Conservation (phyloP, 2,329 filamentous ascomycete species). For the Aspergillus bombycis region DNA sequence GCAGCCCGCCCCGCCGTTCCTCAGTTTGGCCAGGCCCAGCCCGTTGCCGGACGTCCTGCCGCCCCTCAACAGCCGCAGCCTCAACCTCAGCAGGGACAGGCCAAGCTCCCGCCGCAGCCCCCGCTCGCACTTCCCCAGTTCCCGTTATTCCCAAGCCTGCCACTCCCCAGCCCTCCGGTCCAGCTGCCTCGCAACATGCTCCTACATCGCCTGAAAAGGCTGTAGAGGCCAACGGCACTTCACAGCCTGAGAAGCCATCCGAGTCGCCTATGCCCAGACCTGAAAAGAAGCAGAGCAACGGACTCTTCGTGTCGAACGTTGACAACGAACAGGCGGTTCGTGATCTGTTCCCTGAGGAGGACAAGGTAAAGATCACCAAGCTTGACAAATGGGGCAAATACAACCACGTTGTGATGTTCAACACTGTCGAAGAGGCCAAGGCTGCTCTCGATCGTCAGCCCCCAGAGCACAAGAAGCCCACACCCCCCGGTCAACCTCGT, state of each 20-base stretch:
- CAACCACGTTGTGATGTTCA: conserved; percentile 82
- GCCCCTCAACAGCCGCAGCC: conserved; percentile 30
- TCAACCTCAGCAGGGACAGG: conserved; percentile 33
- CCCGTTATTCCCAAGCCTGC: conserved; percentile 46
- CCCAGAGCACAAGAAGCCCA: conserved; percentile 73
- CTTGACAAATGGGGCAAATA: conserved; percentile 71
- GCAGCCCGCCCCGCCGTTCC: conserved; percentile 40
- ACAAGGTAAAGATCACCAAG: conserved; percentile 77
- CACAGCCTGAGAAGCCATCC: conserved; percentile 46
- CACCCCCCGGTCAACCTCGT: conserved; percentile 68
- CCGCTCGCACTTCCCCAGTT: conserved; percentile 44
- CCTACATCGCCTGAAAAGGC: conserved; percentile 53
- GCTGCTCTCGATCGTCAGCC: conserved; percentile 74
- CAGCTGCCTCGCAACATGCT: conserved; percentile 46
- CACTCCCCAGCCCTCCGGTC: conserved; percentile 41
- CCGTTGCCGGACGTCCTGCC: conserved; percentile 30
- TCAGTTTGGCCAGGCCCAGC: conserved; percentile 47
- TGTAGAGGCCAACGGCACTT: conserved; percentile 56
- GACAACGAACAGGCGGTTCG: conserved; percentile 81
- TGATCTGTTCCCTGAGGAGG: conserved; percentile 80
- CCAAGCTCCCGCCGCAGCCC: conserved; percentile 30
- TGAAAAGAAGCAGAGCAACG: conserved; percentile 71
- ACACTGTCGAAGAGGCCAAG: conserved; percentile 76
- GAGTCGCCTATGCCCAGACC: conserved; percentile 60
- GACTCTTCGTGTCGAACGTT: conserved; percentile 87